Evolutionary conservation across 2,329 filamentous ascomycete genomes (phyloP), one percentile per base, ranked within the genome.

Genomic region (Sclerotinia spermophila): DNA sequence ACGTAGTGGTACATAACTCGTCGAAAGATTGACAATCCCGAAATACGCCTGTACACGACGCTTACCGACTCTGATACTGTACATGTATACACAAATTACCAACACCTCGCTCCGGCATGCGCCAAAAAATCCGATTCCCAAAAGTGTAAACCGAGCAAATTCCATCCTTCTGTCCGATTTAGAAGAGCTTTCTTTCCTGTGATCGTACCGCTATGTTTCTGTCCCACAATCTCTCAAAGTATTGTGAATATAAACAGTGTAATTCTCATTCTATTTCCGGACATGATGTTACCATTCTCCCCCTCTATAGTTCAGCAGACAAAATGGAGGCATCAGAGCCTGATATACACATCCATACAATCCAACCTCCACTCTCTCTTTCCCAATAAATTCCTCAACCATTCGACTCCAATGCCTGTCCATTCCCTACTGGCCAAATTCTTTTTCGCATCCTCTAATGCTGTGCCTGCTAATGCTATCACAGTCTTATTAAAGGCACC

Each of bases 331-430:
- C 24, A 65, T 79, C 71, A 96, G 74, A 97, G 82, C 73, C 92
- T 85, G 68, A 98, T 89, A 76, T 94, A 90, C 42, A 98, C 87
- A 81, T 97, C 94, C 81, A 99, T 86, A 80, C 94, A 97, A 71
- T 95, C 93, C 74, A 99, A 87, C 76, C 92, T 88, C 92, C 95
- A 97, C 80, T 97, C 94, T 77, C 92, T 89, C 81, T 89, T 88
- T 5, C 94, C 94, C 66, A 97, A 81, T 66, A 97, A 81, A 77
- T 89, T 94, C 76, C 94, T 87, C 72, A 97, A 81, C 94, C 94
- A 97, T 81, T 96, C 94, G 70, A 95, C 84, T 0, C 92, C 93
- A 64, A 94, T 84, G 0, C 92, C 90, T 0, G 92, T 91, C 88
- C 91, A 91, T 80, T 91, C 90, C 10, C 85, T 83, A 71, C 82